A percentile compares a stretch with the other conserved stretches of the same genome.
These are phyloP conservation scores for Salvia sclarea DNA, from an alignment of 305 asterid genomes.

Conservation along the genomic window DNA sequence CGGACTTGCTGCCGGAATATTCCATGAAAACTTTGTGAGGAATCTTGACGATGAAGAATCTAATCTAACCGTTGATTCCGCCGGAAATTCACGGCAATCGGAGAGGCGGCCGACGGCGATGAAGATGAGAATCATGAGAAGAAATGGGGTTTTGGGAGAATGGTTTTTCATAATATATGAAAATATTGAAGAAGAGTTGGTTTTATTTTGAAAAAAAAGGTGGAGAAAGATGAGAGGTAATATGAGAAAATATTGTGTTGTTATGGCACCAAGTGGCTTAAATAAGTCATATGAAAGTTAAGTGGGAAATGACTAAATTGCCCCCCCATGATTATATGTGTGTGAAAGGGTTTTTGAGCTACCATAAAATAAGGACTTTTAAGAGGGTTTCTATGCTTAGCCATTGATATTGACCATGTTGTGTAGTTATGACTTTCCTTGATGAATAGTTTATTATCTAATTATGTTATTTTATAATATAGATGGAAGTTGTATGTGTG, in stretches of 20 bases:
- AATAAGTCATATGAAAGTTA: conserved; percentile 2
- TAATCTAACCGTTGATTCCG: conserved; percentile 12
- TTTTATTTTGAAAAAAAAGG: background rate
- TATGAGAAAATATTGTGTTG: background rate
- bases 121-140: conserved; percentile 40
- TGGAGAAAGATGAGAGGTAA: background rate
- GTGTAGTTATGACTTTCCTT: conserved; percentile 20
- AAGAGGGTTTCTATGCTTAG: background rate
- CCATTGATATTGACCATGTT: conserved; percentile 37
- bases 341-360: conserved; percentile 28
- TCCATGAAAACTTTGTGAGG: conserved; percentile 36
- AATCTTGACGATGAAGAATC: conserved; percentile 23
- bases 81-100: conserved; percentile 37
- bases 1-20: conserved; percentile 44
- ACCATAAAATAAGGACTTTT: background rate
- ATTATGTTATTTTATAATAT: background rate
- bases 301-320: conserved; percentile 28
- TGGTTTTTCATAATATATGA: conserved; percentile 45
- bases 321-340: conserved; percentile 24
- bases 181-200: background rate
- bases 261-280: conserved; percentile 10
- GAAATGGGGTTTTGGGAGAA: conserved; percentile 26
- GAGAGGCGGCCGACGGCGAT: conserved; percentile 36
- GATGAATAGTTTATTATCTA: conserved; percentile 4
- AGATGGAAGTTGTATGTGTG: background rate